Percentiles rank a stretch among this genome's conserved stretches.
Evolutionary conservation across 1,139 yeast genomes (phyloP).

Genomic region (Lodderomyces parapsilosis): DNA sequence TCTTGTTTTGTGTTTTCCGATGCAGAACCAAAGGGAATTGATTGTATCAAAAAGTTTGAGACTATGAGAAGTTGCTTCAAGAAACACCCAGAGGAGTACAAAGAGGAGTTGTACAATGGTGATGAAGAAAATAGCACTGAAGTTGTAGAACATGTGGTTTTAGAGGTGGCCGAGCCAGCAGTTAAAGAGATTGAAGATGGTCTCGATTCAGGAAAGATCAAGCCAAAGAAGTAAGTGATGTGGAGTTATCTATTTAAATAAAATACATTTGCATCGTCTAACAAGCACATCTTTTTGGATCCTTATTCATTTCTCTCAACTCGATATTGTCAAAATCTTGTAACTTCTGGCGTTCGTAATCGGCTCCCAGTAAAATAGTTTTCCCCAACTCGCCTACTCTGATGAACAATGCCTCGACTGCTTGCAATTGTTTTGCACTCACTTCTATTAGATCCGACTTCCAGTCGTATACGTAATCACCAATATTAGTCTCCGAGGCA

Average conservation of each 20-base stretch:
- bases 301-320: conserved; percentile 27
- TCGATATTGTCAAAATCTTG: conserved; percentile 44
- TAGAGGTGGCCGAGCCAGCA: conserved; percentile 14
- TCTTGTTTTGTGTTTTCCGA: conserved; percentile 94
- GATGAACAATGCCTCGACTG: conserved; percentile 40
- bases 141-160: conserved; percentile 13
- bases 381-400: conserved; percentile 46
- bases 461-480: conserved; percentile 39
- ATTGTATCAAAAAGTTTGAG: conserved; percentile 89
- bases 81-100: conserved; percentile 88
- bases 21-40: conserved; percentile 95
- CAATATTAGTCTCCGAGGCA: conserved; percentile 23
- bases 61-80: conserved; percentile 96
- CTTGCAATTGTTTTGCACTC: conserved; percentile 37
- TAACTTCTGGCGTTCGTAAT: conserved; percentile 17
- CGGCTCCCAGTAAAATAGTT: conserved; percentile 17
- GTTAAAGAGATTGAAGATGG: conserved; percentile 13
- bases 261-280: neutral
- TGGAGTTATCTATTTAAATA: neutral
- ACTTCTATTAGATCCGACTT: conserved; percentile 44
- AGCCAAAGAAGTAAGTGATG: conserved; percentile 5
- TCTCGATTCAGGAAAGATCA: conserved; percentile 8
- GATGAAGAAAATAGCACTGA: conserved; percentile 40
- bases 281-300: conserved; percentile 1
- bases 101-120: conserved; percentile 84